These are phyloP conservation scores for Candida ficus DNA, from an alignment of 805 yeast species.

Conservation along the genomic window DNA sequence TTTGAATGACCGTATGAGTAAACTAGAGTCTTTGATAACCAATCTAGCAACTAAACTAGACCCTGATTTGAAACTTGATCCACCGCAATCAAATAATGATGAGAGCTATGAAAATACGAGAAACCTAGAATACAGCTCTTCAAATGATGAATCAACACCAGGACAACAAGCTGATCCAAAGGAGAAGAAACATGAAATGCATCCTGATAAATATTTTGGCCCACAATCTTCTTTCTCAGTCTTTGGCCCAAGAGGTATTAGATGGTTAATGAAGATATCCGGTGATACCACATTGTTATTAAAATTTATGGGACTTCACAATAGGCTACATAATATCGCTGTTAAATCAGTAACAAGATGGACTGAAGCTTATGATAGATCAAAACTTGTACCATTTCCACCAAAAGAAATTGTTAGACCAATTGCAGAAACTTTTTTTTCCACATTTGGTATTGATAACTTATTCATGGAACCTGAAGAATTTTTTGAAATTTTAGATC, in stretches of 20 bases:
- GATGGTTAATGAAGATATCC: conserved; percentile 30
- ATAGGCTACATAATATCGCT: conserved; percentile 17
- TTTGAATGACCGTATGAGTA: conserved; percentile 27
- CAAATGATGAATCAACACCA: background rate
- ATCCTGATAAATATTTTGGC: conserved; percentile 18
- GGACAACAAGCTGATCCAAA: background rate
- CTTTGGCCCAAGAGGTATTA: conserved; percentile 36
- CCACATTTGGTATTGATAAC: conserved; percentile 5
- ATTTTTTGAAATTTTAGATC: conserved; percentile 14
- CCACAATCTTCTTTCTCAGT: conserved; percentile 30
- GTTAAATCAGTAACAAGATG: conserved; percentile 23
- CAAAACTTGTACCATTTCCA: conserved; percentile 28
- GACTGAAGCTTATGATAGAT: conserved; percentile 30
- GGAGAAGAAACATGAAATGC: conserved; percentile 2
- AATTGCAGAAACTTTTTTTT: conserved; percentile 15
- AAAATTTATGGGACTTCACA: conserved; percentile 24
- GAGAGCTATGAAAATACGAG: background rate
- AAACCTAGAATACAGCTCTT: background rate
- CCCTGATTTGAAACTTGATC: background rate
- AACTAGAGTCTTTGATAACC: conserved; percentile 31
- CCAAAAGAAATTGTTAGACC: conserved; percentile 17
- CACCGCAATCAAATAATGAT: background rate
- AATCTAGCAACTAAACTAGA: conserved; percentile 22
- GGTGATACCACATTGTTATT: conserved; percentile 14
- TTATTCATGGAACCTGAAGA: conserved; percentile 15